A percentile compares a stretch with the other conserved stretches of the same genome.
These are phyloP conservation scores for Lactifluus piperatus DNA, from an alignment of 768 basidiomycete genomes.

Conservation along the genomic window DNA sequence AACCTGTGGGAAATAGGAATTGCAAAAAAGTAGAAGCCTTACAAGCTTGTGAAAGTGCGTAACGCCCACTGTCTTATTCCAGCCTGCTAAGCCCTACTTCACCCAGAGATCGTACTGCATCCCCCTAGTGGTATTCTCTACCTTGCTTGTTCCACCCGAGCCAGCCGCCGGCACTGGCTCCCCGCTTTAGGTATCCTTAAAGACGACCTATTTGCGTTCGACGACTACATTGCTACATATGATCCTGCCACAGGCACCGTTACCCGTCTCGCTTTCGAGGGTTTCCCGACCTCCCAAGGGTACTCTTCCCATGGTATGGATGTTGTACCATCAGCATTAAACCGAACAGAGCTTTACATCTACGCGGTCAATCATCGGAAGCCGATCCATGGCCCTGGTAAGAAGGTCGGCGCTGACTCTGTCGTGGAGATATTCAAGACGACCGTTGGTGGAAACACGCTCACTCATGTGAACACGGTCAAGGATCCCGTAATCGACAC, in stretches of 20 bases:
- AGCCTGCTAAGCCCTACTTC: background rate
- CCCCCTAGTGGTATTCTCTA: conserved; percentile 48
- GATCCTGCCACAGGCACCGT: conserved; percentile 38
- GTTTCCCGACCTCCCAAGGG: conserved; percentile 31
- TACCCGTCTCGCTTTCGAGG: conserved; percentile 31
- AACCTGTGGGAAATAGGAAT: conserved; percentile 37
- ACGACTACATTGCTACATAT: conserved; percentile 55
- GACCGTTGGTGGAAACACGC: conserved; percentile 31
- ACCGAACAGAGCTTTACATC: conserved; percentile 45
- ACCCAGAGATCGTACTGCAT: conserved; percentile 49
- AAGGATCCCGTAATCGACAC: conserved; percentile 45
- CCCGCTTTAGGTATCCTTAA: conserved; percentile 35
- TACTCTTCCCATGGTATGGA: conserved; percentile 63
- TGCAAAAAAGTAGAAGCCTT: conserved; percentile 47
- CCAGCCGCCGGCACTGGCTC: conserved; percentile 42
- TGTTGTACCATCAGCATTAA: conserved; percentile 43
- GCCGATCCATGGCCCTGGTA: conserved; percentile 35
- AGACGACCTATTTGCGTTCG: conserved; percentile 30
- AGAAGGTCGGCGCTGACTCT: conserved; percentile 56
- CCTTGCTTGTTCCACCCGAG: conserved; percentile 51
- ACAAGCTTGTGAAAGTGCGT: conserved; percentile 60
- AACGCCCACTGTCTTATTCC: background rate
- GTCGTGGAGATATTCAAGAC: conserved; percentile 63
- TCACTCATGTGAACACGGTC: conserved; percentile 52
- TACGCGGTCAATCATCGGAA: conserved; percentile 67